Evolutionary conservation across 2,329 filamentous ascomycete species (phyloP), one percentile per base, ranked within the genome.

Genomic region (Stachybotrys elegans): DNA sequence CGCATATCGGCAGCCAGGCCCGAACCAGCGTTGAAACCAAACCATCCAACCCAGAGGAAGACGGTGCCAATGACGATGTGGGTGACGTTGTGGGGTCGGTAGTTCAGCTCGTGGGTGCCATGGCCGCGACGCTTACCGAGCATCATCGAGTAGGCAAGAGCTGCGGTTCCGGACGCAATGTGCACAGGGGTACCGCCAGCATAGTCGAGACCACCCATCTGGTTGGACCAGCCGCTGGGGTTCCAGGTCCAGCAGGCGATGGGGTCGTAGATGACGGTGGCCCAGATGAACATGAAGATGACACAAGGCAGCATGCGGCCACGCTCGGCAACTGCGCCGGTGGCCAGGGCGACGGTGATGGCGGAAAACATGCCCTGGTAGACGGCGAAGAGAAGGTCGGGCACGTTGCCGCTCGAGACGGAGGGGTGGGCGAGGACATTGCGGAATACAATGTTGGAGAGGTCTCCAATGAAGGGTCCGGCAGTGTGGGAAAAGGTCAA

Each of bases 171-270:
- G 3, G 88, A 92, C 2, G 87, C 74, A 55, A 95, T 93, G 62
- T 95, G 90, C 43, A 95, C 90, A 0, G 90, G 90, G 3, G 89
- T 94, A 57, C 90, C 90, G 50, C 90, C 89, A 19, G 90, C 90
- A 58, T 93, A 95, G 66, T 95, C 90, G 36, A 94, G 76, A 22
- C 86, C 88, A 38, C 89, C 89, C 68, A 94, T 78, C 52, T 79
- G 74, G 66, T 78, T 86, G 12, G 84, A 81, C 90, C 90, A 95
- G 19, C 90, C 90, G 23, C 72, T 71, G 1, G 86, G 66, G 62
- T 95, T 95, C 90, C 90, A 95, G 8, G 88, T 94, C 90, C 90
- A 95, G 76, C 89, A 95, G 37, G 90, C 90, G 60, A 95, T 90
- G 2, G 89, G 86, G 57, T 95, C 89, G 67, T 95, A 95, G 61